Evolutionary conservation across 805 yeast species (phyloP), one percentile per base, ranked within the genome.

Genomic region (Blastobotrys robertii): DNA sequence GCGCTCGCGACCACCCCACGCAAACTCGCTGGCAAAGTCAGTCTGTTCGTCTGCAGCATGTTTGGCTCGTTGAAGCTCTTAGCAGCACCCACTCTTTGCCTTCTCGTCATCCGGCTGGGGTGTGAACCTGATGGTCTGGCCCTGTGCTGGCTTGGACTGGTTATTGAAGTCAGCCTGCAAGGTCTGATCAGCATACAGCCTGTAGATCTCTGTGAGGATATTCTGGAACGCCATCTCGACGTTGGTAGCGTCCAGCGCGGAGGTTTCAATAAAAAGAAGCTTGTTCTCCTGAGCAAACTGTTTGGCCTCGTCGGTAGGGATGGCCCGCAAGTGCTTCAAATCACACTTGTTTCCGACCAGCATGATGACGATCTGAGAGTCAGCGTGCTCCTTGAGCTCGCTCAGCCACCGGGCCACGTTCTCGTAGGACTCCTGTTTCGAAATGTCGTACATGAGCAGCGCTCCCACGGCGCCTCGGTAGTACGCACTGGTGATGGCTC

Each of bases 391-490:
- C 60, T 86, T 84, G 65, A 92, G 75, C 68, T 92, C 97, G 60
- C 82, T 84, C 84, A 35, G 92, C 97, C 68, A 92, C 81, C 68
- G 83, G 86, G 70, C 81, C 76, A 70, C 92, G 73, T 68, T 90
- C 90, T 65, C 88, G 80, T 65, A 92, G 65, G 69, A 82, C 64
- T 86, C 95, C 60, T 86, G 95, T 66, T 90, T 90, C 47, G 96
- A 78, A 57, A 90, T 90, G 67, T 90, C 98, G 66, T 90, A 90
- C 50, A 90, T 95, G 45, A 90, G 82, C 56, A 90, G 73, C 3
- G 97, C 97, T 47, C 98, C 98, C 43, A 88, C 95, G 1, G 98
- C 97, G 34, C 97, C 98, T 61, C 98, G 76, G 64, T 90, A 90
- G 68, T 90, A 90, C 4, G 97, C 97, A 44, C 92, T 80, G 29